Evolutionary conservation across 2,329 filamentous ascomycete species (phyloP), one percentile per base, ranked within the genome.

Genomic region (Alternaria angustiovoidea): DNA sequence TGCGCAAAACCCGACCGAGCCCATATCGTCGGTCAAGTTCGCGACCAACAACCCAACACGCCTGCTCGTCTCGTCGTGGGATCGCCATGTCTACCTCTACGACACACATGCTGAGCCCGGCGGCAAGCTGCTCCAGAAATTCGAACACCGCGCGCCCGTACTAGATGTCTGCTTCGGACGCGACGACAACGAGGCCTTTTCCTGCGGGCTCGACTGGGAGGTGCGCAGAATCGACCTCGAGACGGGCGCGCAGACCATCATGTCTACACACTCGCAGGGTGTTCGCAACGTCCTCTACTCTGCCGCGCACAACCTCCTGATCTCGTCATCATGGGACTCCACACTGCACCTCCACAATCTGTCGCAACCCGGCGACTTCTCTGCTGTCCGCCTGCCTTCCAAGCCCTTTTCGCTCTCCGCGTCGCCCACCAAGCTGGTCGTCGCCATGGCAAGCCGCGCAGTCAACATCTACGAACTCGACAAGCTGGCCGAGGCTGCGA

Each of bases 381-480:
- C 90, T 44, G 86, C 83, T 44, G 85, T 97, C 57, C 81, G 85
- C 3, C 88, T 97, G 22, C 92, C 91, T 0, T 91, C 89, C 28
- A 99, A 97, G 79, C 93, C 93, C 1, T 96, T 97, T 79, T 94
- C 94, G 12, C 84, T 98, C 48, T 91, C 86, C 32, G 78, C 87
- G n/a, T 86, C 93, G 36, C 84, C 91, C 51, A 93, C 91, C 52
- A 97, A 96, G 78, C 86, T 97, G 8, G 93, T 99, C 42, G 92
- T 99, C 59, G 94, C 94, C 67, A 98, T 99, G 95, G 92, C 94
- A 2, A 92, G 91, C 55, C 91, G 95, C 56, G 88, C 94, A n/a
- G 88, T 97, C 62, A 89, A 95, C 82, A 97, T 99, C 78, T 98
- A 97, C 85, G 92, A 97, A 74, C 86, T 99, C 32, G 84, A 88